Base-by-base conservation (phyloP, 2,329 filamentous ascomycete species). In the Neocatenulostroma microsporum region DNA sequence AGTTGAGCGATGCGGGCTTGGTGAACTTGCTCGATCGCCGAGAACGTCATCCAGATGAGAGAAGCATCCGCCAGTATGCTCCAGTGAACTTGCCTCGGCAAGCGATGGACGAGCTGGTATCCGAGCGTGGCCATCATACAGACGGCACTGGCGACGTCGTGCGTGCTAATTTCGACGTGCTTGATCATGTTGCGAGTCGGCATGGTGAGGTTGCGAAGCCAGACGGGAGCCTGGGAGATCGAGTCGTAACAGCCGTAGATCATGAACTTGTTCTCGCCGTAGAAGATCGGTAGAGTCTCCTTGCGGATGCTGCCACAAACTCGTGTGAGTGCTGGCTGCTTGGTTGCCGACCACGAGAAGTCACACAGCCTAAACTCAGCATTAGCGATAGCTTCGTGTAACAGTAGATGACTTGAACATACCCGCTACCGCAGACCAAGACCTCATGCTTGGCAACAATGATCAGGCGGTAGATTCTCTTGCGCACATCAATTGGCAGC, bases 81-180 rank as follows among this genome's bases (percentile, higher is more conserved):
- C 3, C 28, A 11, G n/a, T 23, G 18, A 6, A 12, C 19, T 10
- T 19, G 14, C 11, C 14, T 12, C 7, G 36, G 36, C 24, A 39
- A n/a, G n/a, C 21, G 24, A 12, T 40, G 26, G 5, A 21, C 19
- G 10, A 40, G 31, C 25, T 20, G n/a, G 34, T 32, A 30, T 6
- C 34, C 38, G 4, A 41, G 27, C 11, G 21, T 33, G 4, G 33
- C 34, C 38, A 41, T 41, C 33, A 41, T 37, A 23, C 26, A 26
- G 18, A 41, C 19, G 8, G 38, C 17, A 21, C 23, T 33, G 11
- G 21, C n/a, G n/a, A 41, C 13, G 26, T 41, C 34, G 12, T 15
- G n/a, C 19, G 38, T 41, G 20, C 19, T 20, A 23, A 41, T 34
- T 23, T 37, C 24, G 26, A 41, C 34, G 20, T 37, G 38, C 21